Evolutionary conservation across 2,329 filamentous ascomycete species (phyloP), one percentile per base, ranked within the genome.

Genomic region (Incumbomyces delicatus): DNA sequence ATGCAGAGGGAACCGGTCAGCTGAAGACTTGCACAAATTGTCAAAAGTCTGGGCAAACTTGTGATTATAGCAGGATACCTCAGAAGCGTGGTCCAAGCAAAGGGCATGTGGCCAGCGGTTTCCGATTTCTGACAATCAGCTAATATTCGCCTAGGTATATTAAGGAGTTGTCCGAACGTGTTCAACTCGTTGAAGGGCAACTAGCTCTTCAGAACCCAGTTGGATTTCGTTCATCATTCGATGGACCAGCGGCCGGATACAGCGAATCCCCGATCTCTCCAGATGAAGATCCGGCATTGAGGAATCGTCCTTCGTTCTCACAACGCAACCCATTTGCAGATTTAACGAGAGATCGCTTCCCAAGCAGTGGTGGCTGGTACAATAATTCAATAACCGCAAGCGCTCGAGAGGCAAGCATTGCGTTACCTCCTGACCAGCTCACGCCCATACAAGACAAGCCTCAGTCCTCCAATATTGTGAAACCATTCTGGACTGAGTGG

Each of bases 71-170:
- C 63, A 78, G 88, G 42, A 82, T 92, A 45, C 87, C 87, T 1
- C 86, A 92, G 73, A 94, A 92, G 65, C 76, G 86, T 50, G 87
- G 88, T 1, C 87, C 88, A 2, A 92, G 84, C 61, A 95, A 94
- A 75, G 88, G 88, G 75, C 86, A 74, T 58, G 69, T 52, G 14
- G 17, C 2, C 3, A 36, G 33, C 36, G 17, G 11, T 12, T 18
- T n/a, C n/a, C 35, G 38, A 35, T 3, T 38, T 48, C 33, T 41
- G 16, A 29, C n/a, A 13, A 14, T 33, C 17, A 38, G 29, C 43
- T 49, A 40, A 49, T 16, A 12, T 13, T 33, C 29, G 12, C 33
- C 43, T 58, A 86, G 82, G 13, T 94, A 94, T 58, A 95, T 95
- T 63, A 94, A 94, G 62, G 87, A 94, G 63, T 75, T 95, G 17